Conservation (phyloP, 116 monocot species). For the Trichopus zeylanicus region DNA sequence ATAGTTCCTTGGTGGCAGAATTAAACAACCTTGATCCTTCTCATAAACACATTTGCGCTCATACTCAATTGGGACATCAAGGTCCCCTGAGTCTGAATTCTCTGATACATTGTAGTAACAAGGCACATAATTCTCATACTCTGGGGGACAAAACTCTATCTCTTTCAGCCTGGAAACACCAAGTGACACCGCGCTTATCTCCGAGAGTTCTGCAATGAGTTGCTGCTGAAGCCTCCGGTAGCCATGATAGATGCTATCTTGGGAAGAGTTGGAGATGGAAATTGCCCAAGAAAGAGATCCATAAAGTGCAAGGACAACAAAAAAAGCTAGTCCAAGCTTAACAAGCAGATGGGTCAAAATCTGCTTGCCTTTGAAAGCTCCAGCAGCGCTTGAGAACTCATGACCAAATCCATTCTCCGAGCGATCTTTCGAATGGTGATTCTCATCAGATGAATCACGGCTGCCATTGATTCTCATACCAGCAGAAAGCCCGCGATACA, state of each 20-base stretch:
- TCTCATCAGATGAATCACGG: slow-evolving; percentile 9
- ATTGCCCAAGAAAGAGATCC: slow-evolving; percentile 65
- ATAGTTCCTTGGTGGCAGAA: slow-evolving; percentile 71
- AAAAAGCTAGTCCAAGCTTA: slow-evolving; percentile 30
- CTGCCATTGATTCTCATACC: slow-evolving; percentile 10
- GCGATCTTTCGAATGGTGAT: slow-evolving; percentile 14
- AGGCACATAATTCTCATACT: slow-evolving; percentile 78
- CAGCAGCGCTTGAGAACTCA: slow-evolving; percentile 9
- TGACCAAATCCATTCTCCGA: slow-evolving; percentile 23
- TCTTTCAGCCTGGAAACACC: slow-evolving; percentile 45
- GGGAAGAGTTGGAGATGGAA: slow-evolving; percentile 36
- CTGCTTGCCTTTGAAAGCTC: slow-evolving; percentile 15
- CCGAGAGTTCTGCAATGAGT: slow-evolving; percentile 52
- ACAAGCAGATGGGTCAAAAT: slow-evolving; percentile 18
- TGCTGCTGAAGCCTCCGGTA: slow-evolving; percentile 69
- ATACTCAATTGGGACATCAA: slow-evolving; percentile 22
- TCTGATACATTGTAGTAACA: slow-evolving; percentile 70
- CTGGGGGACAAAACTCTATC: slow-evolving; percentile 47
- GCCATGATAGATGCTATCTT: slow-evolving; percentile 30
- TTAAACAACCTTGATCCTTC: slow-evolving; percentile 38
- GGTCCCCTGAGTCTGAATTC: slow-evolving; percentile 26
- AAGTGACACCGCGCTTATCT: slow-evolving; percentile 54
- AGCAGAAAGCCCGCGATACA: slow-evolving; percentile 23
- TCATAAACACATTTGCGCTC: slow-evolving; percentile 37
- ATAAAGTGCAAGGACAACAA: slow-evolving; percentile 27